Evolutionary conservation across 208 protist species (phyloP).

Genomic region (Lotmaria passim): DNA sequence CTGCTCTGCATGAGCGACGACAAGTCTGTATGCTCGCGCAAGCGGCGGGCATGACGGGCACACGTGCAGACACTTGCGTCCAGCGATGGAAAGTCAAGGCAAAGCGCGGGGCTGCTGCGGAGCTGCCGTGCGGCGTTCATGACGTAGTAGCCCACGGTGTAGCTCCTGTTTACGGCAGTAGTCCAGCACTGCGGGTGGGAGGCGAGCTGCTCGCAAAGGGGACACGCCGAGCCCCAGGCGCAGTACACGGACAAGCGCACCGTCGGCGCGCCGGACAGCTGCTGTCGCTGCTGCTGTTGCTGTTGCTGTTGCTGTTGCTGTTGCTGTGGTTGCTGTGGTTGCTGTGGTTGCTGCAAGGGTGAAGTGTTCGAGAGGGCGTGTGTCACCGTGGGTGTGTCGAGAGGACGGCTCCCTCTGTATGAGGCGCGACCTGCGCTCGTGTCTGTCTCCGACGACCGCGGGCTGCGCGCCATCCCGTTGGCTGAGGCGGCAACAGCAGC

Average conservation of each 20-base stretch:
- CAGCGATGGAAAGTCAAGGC: conserved; percentile 64
- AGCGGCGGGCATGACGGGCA: conserved; percentile 23
- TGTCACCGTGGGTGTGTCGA: neutral
- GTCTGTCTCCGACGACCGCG: conserved; percentile 21
- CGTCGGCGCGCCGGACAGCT: neutral
- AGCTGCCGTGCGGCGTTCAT: neutral
- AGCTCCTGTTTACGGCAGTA: conserved; percentile 24
- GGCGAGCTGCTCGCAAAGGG: conserved; percentile 71
- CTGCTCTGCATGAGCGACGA: conserved; percentile 25
- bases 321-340: neutral
- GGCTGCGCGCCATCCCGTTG: conserved; percentile 11
- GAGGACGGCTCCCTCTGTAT: neutral
- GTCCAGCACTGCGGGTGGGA: conserved; percentile 55
- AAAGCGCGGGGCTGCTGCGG: conserved; percentile 14
- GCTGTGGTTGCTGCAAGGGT: conserved; percentile 8
- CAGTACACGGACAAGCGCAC: conserved; percentile 56
- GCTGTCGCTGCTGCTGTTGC: neutral
- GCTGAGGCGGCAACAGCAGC: too few species aligned
- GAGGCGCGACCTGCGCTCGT: neutral
- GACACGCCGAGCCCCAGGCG: conserved; percentile 78
- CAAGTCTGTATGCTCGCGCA: conserved; percentile 24
- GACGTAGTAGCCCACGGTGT: conserved; percentile 27
- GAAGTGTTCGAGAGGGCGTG: neutral
- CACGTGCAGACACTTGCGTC: conserved; percentile 46
- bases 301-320: conserved; percentile 1